Evolutionary conservation across 2,329 filamentous ascomycete genomes (phyloP).

Genomic region (Leptographium wingfieldii): DNA sequence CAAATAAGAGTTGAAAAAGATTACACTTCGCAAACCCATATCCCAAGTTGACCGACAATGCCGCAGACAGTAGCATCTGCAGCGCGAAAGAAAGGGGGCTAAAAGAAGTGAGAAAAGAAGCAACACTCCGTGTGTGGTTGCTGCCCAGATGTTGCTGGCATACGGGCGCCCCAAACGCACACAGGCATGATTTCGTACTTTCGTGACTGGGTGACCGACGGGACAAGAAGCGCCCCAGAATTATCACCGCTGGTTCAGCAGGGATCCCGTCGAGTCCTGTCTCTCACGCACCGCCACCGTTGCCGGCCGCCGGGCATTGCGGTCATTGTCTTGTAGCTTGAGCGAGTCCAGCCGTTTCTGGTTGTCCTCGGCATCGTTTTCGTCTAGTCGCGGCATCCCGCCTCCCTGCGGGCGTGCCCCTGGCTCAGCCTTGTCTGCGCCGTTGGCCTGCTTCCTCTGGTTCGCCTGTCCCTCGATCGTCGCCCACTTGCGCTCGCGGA

Average conservation of each 20-base stretch:
- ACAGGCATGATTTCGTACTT: conserved; percentile 6
- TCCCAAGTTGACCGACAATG: background rate
- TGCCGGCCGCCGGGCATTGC: conserved; percentile 35
- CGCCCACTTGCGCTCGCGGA: conserved; percentile 81
- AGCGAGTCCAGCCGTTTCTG: conserved; percentile 81
- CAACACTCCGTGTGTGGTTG: background rate
- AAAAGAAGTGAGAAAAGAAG: background rate
- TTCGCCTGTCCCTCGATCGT: conserved; percentile 70
- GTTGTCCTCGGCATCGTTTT: conserved; percentile 74
- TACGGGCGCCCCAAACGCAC: conserved; percentile 11
- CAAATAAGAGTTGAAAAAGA: background rate
- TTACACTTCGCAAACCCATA: background rate
- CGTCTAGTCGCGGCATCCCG: conserved; percentile 47
- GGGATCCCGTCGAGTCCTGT: conserved; percentile 45
- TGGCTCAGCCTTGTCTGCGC: conserved; percentile 19
- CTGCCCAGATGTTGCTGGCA: conserved; percentile 2
- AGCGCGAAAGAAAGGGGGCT: background rate
- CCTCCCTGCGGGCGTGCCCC: conserved; percentile 25
- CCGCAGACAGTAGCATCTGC: background rate
- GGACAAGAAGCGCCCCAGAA: background rate
- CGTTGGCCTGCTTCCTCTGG: conserved; percentile 40
- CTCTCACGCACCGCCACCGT: conserved; percentile 31
- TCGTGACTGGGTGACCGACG: background rate
- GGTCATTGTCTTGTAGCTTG: conserved; percentile 74
- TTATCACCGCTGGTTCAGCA: conserved; percentile 36